Evolutionary conservation across 495 filamentous ascomycete genomes (phyloP), one percentile per base, ranked within the genome.

Genomic region (Podospora pseudoanserina): DNA sequence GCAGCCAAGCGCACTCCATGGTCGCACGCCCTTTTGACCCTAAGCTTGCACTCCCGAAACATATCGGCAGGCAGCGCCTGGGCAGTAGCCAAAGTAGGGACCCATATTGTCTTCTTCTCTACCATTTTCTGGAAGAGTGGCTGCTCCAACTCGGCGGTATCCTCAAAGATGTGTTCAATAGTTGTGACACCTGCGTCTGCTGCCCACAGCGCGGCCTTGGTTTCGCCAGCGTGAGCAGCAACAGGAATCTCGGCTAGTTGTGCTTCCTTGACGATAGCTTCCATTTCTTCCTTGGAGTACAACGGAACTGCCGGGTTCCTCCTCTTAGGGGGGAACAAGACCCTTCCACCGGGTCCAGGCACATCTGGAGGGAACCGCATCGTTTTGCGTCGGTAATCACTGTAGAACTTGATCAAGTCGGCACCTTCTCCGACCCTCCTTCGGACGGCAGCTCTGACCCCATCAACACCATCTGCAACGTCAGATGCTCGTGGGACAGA

Each of bases 341-440:
- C 60, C 28, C 0, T 65, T 64, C 34, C 74, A 66, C 64, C 76
- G 53, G 55, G 74, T 67, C 34, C 70, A 53, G 16, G 72, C 53
- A 26, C 68, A 63, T 59, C 67, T 2, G 71, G 67, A 15, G 84
- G 84, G 64, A 77, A 86, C 0, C 84, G 75, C 70, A 86, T 74
- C 15, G 72, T 68, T 49, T 83, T 77, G 67, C 82, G 79, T 0
- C 82, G 73, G 68, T 85, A 86, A 66, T 86, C 84, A 13, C 80
- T 83, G 64, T 84, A 85, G 69, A 85, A 81, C 67, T 86, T 86
- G 65, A 86, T 74, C 16, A 86, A 30, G 68, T 86, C 84, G 0
- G 84, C 84, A 5, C 83, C 83, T 3, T 79, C 83, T 6, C 79
- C 82, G 1, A 86, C 66, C 1, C 84, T 68, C 53, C 84, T 70